phyloP scores from a whole-genome alignment of 257 asterid genomes.

The Solanum chiquidenum region DNA sequence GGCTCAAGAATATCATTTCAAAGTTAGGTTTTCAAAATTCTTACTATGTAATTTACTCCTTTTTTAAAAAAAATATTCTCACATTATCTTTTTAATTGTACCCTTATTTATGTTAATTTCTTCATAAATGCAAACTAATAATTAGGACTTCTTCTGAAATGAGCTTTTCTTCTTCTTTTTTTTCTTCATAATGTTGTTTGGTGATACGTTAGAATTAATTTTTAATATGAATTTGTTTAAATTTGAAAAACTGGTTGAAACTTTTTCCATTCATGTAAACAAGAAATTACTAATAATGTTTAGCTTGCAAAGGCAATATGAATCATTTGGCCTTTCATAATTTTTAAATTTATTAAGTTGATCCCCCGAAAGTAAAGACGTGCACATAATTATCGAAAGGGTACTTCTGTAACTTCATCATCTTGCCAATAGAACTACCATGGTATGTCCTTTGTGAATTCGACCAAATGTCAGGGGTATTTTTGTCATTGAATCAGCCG shows the following conservation, averaged over 20 bases:
- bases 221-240: neutral
- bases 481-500: constrained; percentile 3
- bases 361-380: neutral
- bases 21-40: neutral
- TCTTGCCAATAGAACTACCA: no score
- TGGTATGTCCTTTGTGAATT: neutral
- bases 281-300: neutral
- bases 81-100: neutral
- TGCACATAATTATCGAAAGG: neutral
- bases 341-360: neutral
- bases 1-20: neutral
- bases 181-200: neutral
- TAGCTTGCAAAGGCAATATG: neutral
- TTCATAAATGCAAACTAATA: no score
- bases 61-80: neutral
- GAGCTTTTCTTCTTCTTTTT: neutral
- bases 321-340: neutral
- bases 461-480: neutral
- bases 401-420: neutral
- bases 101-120: no score
- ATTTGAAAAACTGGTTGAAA: neutral
- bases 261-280: no score
- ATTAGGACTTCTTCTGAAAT: no score
- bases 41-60: neutral
- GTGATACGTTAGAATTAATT: neutral